Base-by-base conservation (phyloP, 495 filamentous ascomycete species). In the Cercophora scortea region DNA sequence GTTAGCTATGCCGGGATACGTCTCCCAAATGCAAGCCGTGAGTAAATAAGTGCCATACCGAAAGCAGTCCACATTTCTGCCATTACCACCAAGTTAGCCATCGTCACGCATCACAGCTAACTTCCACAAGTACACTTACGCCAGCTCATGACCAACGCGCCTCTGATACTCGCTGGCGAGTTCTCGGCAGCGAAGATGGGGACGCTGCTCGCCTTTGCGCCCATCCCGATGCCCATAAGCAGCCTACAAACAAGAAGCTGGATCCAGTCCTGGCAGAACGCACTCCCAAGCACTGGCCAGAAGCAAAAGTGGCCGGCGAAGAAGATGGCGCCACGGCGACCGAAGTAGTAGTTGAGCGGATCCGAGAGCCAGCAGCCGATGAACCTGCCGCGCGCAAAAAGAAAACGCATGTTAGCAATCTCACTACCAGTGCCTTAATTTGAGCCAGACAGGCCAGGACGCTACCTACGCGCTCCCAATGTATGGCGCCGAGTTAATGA, bases 141-240 rank as follows among this genome's bases (percentile, higher is more conserved):
- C 88, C 87, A 92, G 13, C 71, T 78, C 88, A 94, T 92, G 39
- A 88, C 85, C 16, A 94, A 67, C 8, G 79, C 86, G 44, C 89
- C 89, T 57, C 89, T 78, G 49, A 94, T 85, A 18, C 71, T 63
- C n/a, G 89, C 82, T 0, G 89, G 89, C 11, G 78, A 73, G 62
- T 85, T 89, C 59, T 94, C 89, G 4, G 87, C 88, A 4, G 86
- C 82, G 58, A 79, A 91, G 32, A 94, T 80, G 8, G 88, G 86
- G 12, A 89, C 83, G 50, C 17, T 75, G 8, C 68, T 71, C 6
- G 74, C 79, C 55, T 83, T 83, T 10, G 71, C 61, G 39, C 87
- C 86, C 81, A 89, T 87, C 13, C 85, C 87, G 42, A 88, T 77
- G 32, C 86, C 87, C 43, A 89, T 77, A 9, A 88, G 71, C 19